Conservation (phyloP, 1,139 yeast species). For the Debaryomyces sp. region DNA sequence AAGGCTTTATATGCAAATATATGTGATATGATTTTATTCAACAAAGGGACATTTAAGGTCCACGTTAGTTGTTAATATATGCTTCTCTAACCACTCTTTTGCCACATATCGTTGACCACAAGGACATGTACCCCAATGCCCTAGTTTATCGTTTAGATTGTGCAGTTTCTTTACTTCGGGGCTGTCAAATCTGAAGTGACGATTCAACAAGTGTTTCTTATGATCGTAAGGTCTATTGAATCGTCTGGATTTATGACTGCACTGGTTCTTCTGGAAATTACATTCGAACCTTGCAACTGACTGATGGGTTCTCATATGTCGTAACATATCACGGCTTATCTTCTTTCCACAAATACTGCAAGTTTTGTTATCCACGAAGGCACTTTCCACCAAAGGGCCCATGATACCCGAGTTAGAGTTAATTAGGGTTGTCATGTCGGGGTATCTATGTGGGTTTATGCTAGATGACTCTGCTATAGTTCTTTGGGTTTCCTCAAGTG, state of each 20-base stretch:
- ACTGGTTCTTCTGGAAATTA: conserved; percentile 55
- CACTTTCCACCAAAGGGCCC: conserved; percentile 40
- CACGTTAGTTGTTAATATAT: conserved; percentile 43
- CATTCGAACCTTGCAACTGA: conserved; percentile 59
- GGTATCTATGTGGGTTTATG: conserved; percentile 25
- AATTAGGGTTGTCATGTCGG: conserved; percentile 45
- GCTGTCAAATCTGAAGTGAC: conserved; percentile 60
- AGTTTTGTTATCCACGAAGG: conserved; percentile 31
- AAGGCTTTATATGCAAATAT: background rate
- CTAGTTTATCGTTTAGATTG: conserved; percentile 57
- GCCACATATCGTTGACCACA: conserved; percentile 59
- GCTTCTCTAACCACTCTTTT: conserved; percentile 59
- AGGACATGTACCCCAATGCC: conserved; percentile 55
- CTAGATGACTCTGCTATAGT: background rate
- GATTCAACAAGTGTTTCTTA: conserved; percentile 66
- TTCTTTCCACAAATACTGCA: conserved; percentile 61
- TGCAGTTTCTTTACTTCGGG: conserved; percentile 50
- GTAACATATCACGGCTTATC: conserved; percentile 62
- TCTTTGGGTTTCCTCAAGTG: background rate
- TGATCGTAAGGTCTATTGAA: conserved; percentile 73
- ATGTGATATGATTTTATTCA: conserved; percentile 9
- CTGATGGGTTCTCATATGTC: conserved; percentile 70
- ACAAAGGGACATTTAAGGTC: conserved; percentile 34
- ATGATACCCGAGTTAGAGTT: conserved; percentile 38
- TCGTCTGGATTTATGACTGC: conserved; percentile 63